These are phyloP conservation scores for Drechslera avenae DNA, from an alignment of 2,329 filamentous ascomycete genomes.

Conservation along the genomic window DNA sequence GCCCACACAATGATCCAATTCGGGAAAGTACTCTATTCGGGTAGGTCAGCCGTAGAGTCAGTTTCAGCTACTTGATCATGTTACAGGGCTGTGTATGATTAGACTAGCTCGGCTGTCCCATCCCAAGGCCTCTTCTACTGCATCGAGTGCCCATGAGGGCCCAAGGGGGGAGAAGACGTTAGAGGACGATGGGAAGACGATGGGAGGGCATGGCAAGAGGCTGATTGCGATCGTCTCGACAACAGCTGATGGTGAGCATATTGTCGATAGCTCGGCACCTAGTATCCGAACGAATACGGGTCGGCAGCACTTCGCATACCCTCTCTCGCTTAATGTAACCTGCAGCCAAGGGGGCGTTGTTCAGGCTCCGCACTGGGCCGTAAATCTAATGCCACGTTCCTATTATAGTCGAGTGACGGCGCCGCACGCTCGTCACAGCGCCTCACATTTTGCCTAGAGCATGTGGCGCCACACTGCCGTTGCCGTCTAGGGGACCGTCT, in stretches of 20 bases:
- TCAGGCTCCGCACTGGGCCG: slow-evolving; percentile 14
- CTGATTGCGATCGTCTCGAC: slow-evolving; percentile 6
- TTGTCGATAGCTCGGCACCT: slow-evolving; percentile 13
- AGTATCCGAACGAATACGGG: slow-evolving; percentile 12
- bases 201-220: background rate
- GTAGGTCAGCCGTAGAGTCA: slow-evolving; percentile 18
- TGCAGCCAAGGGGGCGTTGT: slow-evolving; percentile 14
- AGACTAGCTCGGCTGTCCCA: slow-evolving; percentile 17
- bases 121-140: background rate
- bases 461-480: background rate
- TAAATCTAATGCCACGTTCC: slow-evolving; percentile 23
- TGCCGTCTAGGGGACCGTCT: background rate
- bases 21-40: slow-evolving; percentile 12
- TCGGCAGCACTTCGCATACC: slow-evolving; percentile 16
- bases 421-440: slow-evolving; percentile 13
- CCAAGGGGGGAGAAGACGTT: background rate
- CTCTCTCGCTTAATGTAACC: slow-evolving; percentile 14
- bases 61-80: slow-evolving; percentile 23
- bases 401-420: slow-evolving; percentile 17
- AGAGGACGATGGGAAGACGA: background rate
- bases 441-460: slow-evolving; percentile 1
- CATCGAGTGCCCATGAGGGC: background rate
- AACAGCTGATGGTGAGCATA: slow-evolving; percentile 3
- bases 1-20: slow-evolving; percentile 10
- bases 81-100: slow-evolving; percentile 24